These are phyloP conservation scores for Crithidia mellificae DNA, from an alignment of 208 protist genomes.

Conservation along the genomic window DNA sequence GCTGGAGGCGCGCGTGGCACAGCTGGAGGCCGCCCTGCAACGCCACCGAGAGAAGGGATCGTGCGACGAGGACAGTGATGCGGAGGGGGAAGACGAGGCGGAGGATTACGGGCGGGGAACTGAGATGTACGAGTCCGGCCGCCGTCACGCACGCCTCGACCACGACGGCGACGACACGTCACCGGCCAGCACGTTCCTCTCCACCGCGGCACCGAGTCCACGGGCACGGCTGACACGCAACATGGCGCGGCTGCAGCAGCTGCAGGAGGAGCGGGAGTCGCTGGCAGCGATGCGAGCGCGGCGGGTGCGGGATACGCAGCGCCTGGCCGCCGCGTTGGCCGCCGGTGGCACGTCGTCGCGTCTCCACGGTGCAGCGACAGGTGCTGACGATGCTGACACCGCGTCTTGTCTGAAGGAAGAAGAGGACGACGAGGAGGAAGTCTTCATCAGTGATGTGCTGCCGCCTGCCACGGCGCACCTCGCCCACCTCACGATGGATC, in stretches of 20 bases:
- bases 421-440: too few relatives aligned
- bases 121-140: too few relatives aligned
- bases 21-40: conserved; percentile 29
- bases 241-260: conserved; percentile 23
- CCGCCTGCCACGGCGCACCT: neutral
- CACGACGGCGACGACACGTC: neutral
- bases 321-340: conserved; percentile 13
- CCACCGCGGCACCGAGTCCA: neutral
- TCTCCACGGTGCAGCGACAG: neutral
- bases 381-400: neutral
- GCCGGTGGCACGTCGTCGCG: neutral
- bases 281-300: conserved; percentile 29
- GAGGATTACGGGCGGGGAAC: too few relatives aligned
- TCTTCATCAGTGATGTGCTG: neutral
- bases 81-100: neutral
- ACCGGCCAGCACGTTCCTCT: neutral
- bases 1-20: conserved; percentile 52
- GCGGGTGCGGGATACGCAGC: conserved; percentile 23
- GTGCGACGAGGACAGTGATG: too few relatives aligned
- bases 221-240: conserved; percentile 12
- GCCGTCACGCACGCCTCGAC: too few relatives aligned
- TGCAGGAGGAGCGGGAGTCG: conserved; percentile 39
- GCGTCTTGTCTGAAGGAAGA: too few relatives aligned
- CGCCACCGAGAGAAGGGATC: neutral
- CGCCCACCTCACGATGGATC: conserved; percentile 16